Evolutionary conservation across 345 rosid species (phyloP), one percentile per base, ranked within the genome.

Genomic region (Ceriops zippeliana): DNA sequence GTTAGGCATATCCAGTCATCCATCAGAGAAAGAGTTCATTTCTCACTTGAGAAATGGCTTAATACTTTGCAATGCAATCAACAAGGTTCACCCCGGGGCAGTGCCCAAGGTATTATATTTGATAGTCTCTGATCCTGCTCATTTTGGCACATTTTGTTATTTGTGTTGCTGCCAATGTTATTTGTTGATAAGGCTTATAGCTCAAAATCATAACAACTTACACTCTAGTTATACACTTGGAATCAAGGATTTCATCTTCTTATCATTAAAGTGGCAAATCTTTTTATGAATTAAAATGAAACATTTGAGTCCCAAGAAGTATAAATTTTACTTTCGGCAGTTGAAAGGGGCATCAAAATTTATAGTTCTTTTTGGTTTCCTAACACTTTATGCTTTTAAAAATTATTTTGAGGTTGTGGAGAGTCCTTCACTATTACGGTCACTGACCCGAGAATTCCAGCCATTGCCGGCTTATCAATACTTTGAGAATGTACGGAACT

Each of bases 1-100:
- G 54, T 80, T 90, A 35, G 89, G 86, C 46, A 67, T 95, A 27
- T 72, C 93, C 22, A 71, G 24, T 60, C 75, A 81, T 67, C 91
- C 96, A 58, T 85, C 97, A 19, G 96, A 95, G 83, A 88, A 75
- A 58, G 97, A 88, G 74, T 91, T 95, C 57, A 76, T 91, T 78
- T 88, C 96, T 81, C 82, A 90, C 86, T 80, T 95, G 83, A 88
- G 99, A 86, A 95, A 86, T 77, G 97, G 97, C 32, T 81, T 83
- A 79, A 62, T 88, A 31, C 76, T 95, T 31, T 85, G 99, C 75
- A 90, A 89, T 78, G 96, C 84, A 62, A 83, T 95, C 66, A 93
- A 88, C 83, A 88, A 83, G 79, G 88, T 93, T 75, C 86, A 83
- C 5, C 97, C 91, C 0, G 96, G 97, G 57, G 83, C 93, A 20